Evolutionary conservation across 768 basidiomycete species (phyloP).

Genomic region (Mycena crocata): DNA sequence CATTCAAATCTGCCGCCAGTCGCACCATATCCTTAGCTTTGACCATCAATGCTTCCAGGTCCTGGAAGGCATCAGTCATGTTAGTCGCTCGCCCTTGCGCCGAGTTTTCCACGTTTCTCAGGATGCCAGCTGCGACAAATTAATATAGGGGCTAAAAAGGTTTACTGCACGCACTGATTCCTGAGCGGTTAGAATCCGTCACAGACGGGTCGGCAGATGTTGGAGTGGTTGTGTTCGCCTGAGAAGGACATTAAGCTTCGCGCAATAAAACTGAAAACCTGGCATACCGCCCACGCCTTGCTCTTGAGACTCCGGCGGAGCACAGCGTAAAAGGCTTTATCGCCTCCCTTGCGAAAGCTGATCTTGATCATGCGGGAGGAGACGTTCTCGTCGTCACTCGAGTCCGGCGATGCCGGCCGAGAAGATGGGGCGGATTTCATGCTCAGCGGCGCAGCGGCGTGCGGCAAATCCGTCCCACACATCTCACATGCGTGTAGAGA

Average conservation of each 20-base stretch:
- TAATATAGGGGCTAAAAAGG: conserved; percentile 4
- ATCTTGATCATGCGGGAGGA: conserved; percentile 73
- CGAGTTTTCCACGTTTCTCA: conserved; percentile 78
- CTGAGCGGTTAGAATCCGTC: conserved; percentile 47
- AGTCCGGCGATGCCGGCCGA: conserved; percentile 66
- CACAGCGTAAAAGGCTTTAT: conserved; percentile 81
- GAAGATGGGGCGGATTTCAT: conserved; percentile 76
- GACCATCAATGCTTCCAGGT: conserved; percentile 90
- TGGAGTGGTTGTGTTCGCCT: conserved; percentile 8
- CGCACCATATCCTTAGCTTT: conserved; percentile 95
- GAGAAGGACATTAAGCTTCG: no score
- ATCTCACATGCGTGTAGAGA: conserved; percentile 85
- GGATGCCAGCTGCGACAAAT: conserved; percentile 74
- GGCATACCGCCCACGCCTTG: conserved; percentile 77
- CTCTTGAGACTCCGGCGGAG: conserved; percentile 77
- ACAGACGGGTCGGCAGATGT: conserved; percentile 18
- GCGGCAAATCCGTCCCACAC: conserved; percentile 76
- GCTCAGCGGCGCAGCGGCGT: conserved; percentile 35
- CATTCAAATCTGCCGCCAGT: conserved; percentile 88
- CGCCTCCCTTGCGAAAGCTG: conserved; percentile 93
- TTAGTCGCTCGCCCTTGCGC: conserved; percentile 71
- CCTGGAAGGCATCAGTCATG: conserved; percentile 82
- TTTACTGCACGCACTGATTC: conserved; percentile 59
- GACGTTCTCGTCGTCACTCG: conserved; percentile 46
- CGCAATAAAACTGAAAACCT: conserved; percentile 8